Conservation (phyloP, 2,329 filamentous ascomycete genomes). For the Diaporthe humulicola region DNA sequence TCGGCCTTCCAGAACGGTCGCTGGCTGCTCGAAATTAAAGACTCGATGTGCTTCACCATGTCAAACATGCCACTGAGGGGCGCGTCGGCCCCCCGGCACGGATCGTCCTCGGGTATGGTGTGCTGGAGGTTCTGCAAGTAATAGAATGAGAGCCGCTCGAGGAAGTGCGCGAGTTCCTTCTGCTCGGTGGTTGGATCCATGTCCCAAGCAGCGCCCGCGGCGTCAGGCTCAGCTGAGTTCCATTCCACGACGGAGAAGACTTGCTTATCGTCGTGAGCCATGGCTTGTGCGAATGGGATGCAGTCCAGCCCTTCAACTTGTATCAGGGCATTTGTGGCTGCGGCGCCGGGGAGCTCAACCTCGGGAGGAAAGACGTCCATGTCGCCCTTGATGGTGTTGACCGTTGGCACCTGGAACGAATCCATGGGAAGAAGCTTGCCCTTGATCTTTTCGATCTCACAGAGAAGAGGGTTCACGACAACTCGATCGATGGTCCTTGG, state of each 20-base stretch:
- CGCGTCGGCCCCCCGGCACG: not conserved
- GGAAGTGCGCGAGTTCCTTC: not conserved
- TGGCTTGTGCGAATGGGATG: not conserved
- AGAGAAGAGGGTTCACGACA: not conserved
- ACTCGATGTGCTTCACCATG: not conserved
- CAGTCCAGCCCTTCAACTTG: not conserved
- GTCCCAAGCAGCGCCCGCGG: not conserved
- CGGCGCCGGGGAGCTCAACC: not conserved
- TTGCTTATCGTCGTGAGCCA: not conserved
- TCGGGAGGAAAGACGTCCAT: slow-evolving; percentile 10
- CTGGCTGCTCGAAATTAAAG: not conserved
- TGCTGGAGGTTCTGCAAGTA: not conserved
- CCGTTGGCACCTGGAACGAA: not conserved
- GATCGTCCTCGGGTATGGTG: not conserved
- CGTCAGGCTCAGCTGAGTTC: not conserved
- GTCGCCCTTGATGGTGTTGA: slow-evolving; percentile 16
- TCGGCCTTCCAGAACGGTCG: not conserved
- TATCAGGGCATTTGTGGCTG: not conserved
- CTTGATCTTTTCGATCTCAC: not conserved
- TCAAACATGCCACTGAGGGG: not conserved
- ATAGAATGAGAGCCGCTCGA: not conserved
- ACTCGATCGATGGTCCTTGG: not conserved
- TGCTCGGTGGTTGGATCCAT: not conserved
- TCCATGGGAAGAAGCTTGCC: not conserved
- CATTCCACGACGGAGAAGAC: not conserved